phyloP scores from a whole-genome alignment of 2,329 filamentous ascomycete genomes.

The Metarhizium humberi region DNA sequence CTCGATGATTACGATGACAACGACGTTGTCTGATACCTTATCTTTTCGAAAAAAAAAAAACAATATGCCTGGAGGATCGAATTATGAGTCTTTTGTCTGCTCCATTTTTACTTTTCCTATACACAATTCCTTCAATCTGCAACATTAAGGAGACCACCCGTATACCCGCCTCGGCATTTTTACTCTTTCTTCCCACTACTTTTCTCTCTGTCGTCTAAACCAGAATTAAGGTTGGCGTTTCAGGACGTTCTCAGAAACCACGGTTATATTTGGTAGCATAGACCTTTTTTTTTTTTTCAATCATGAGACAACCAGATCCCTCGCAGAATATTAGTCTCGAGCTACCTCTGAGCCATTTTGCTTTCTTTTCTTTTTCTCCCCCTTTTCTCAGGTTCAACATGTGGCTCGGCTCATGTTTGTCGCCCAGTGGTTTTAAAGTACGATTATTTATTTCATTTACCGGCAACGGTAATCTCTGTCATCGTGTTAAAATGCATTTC shows the following conservation, averaged over 20 bases:
- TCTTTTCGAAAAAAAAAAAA: too few species aligned
- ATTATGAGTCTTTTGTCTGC: neutral
- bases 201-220: neutral
- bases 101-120: neutral
- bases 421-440: too few species aligned
- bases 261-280: neutral
- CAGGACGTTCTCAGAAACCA: neutral
- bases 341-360: neutral
- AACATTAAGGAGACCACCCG: neutral
- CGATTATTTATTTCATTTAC: neutral
- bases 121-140: neutral
- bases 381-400: too few species aligned
- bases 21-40: conserved; percentile 17
- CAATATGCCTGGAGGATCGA: too few species aligned
- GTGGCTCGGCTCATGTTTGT: too few species aligned
- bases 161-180: neutral
- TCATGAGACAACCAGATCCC: neutral
- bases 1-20: conserved; percentile 20
- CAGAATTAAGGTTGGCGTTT: neutral
- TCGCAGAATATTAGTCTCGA: neutral
- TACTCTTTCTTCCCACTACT: neutral
- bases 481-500: neutral
- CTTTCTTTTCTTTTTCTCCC: neutral
- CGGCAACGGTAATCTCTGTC: neutral
- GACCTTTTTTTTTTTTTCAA: neutral